These are phyloP conservation scores for Colletotrichum liriopes DNA, from an alignment of 2,329 filamentous ascomycete genomes.

Conservation along the genomic window DNA sequence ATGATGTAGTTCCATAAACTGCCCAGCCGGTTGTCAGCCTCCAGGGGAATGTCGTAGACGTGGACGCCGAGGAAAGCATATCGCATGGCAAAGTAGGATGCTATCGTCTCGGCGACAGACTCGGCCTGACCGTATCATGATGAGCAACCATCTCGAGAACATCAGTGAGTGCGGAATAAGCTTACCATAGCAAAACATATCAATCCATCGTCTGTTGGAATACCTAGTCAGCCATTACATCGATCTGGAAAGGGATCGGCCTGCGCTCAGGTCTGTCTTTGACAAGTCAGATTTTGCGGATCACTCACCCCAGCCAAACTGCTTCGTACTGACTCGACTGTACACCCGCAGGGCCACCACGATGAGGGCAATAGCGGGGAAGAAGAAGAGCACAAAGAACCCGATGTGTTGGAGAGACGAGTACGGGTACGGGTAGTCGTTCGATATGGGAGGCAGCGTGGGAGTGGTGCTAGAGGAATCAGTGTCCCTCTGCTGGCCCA, in stretches of 20 bases:
- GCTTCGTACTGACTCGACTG: constrained; percentile 35
- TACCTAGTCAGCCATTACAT: constrained; percentile 4
- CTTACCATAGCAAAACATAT: constrained; percentile 39
- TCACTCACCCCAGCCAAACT: constrained; percentile 38
- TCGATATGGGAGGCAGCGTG: constrained; percentile 23
- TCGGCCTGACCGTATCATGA: constrained; percentile 11
- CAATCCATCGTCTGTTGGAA: constrained; percentile 28
- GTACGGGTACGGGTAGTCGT: constrained; percentile 36
- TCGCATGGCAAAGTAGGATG: constrained; percentile 37
- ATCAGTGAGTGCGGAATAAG: no score
- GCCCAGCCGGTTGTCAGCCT: constrained; percentile 29
- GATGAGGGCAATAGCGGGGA: constrained; percentile 25
- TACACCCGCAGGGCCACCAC: constrained; percentile 34
- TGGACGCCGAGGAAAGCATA: constrained; percentile 36
- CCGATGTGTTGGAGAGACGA: constrained; percentile 30
- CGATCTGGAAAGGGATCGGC: not conserved
- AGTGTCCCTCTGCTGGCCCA: constrained; percentile 1
- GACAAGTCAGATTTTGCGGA: not conserved
- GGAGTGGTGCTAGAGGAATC: not conserved
- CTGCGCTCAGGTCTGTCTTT: not conserved
- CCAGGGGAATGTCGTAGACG: constrained; percentile 32
- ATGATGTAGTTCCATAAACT: constrained; percentile 52
- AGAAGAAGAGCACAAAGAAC: constrained; percentile 37
- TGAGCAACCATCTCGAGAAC: not conserved
- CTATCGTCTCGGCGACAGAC: constrained; percentile 35